Base-by-base conservation (phyloP, 192 early-diverging fungal genomes). In the Gryganskiella cystojenkinii region DNA sequence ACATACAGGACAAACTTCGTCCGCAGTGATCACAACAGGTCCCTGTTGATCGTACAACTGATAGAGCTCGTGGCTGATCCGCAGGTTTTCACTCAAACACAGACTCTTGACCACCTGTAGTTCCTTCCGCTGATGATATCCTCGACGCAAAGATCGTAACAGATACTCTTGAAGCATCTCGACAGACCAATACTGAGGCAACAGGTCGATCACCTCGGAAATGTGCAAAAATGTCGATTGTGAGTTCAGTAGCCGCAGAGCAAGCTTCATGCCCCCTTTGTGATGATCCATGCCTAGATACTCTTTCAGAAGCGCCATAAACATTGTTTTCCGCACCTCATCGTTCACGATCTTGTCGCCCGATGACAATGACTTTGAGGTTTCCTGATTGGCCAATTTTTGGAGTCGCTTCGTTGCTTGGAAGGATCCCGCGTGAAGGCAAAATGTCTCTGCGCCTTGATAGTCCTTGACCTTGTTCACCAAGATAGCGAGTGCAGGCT, bases 171-270 rank as follows among this genome's bases (percentile, higher is more conserved):
- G 79, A 2, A 89, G 66, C 44, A 83, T 56, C 19, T 89, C 81
- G 22, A 89, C 49, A 3, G 87, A 73, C 87, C 85, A 89, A 31
- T 64, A 61, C 31, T 82, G 78, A 5, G 87, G 85, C 24, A 87
- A 56, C n/a, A 83, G 49, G 25, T 74, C 30, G 37, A 88, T 46
- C 81, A 89, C 87, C 81, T 87, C 81, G 6, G 78, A 53, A 14
- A 80, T 63, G 44, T 89, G 82, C 15, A 89, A 44, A 58, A 85
- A 87, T n/a, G 80, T 55, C 6, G 84, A 86, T 52, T 89, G 85
- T 1, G 82, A 84, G 51, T 85, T 87, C 20, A 89, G 69, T 15
- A 89, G 65, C 19, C 10, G 17, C 25, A 72, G 50, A 9, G 42
- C 55, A 8, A 80, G 53, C 3, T 17, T 56, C 35, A 64, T 44